Evolutionary conservation across 2,329 filamentous ascomycete genomes (phyloP).

Genomic region (Aureobasidium sp.): DNA sequence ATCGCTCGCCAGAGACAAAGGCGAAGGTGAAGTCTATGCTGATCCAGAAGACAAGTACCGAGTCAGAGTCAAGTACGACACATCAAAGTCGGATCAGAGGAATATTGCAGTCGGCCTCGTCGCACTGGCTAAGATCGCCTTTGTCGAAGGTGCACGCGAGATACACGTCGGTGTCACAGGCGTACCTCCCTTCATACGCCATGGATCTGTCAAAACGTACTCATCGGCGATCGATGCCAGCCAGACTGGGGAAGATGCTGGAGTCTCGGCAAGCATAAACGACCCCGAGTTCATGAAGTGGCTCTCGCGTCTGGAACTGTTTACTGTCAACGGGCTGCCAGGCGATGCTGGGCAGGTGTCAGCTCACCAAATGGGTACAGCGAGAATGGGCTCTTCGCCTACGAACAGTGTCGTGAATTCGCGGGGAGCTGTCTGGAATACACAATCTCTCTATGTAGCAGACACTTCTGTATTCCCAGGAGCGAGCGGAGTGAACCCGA

Average conservation of each 20-base stretch:
- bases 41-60: constrained; percentile 53
- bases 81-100: constrained; percentile 63
- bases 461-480: constrained; percentile 72
- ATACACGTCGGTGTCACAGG: constrained; percentile 62
- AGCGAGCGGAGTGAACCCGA: constrained; percentile 73
- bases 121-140: constrained; percentile 67
- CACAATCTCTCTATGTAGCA: constrained; percentile 58
- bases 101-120: constrained; percentile 66
- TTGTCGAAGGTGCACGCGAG: constrained; percentile 71
- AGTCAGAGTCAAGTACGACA: constrained; percentile 61
- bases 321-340: constrained; percentile 46
- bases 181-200: constrained; percentile 56
- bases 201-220: constrained; percentile 13
- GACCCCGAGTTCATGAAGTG: constrained; percentile 57
- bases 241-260: constrained; percentile 22
- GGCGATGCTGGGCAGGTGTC: constrained; percentile 51
- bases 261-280: constrained; percentile 40
- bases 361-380: constrained; percentile 79
- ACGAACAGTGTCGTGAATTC: constrained; percentile 40
- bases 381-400: constrained; percentile 56
- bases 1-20: constrained; percentile 65
- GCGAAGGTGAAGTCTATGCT: constrained; percentile 65
- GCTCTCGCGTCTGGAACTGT: constrained; percentile 44
- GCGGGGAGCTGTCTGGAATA: constrained; percentile 53
- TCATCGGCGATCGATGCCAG: constrained; percentile 18